Evolutionary conservation across 495 filamentous ascomycete genomes (phyloP), one percentile per base, ranked within the genome.

Genomic region (Aspergillus affinis): DNA sequence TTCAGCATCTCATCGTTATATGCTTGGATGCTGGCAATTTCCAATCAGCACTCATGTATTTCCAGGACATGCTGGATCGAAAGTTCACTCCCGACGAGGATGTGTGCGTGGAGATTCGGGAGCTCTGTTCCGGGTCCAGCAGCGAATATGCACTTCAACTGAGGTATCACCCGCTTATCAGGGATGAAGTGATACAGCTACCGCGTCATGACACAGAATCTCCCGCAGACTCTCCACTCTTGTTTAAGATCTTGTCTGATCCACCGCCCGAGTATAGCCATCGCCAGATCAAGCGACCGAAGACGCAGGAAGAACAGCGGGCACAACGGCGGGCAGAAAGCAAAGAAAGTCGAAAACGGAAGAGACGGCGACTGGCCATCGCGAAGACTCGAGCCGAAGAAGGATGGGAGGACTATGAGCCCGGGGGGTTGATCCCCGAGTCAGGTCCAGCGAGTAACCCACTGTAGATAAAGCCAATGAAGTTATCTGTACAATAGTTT

Each of bases 1-100:
- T 90, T 64, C 88, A 93, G 62, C 74, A 81, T 27, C 67, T 95
- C 18, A 83, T 93, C 45, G 71, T 88, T 19, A 81, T 88, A 59
- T 90, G 88, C 65, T 62, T 88, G 17, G 67, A 75, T 17, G 75
- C 72, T 2, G 69, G 68, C 3, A 78, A 78, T 47, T 74, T 68
- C 62, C 55, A 66, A 47, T 77, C 78, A 4, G 76, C 69, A 3
- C 73, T 68, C 58, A 70, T 73, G 67, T 80, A 80, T 58, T 68
- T 75, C 49, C 57, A 71, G 41, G 76, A 80, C 57, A 59, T 79
- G 36, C 32, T 65, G 10, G 66, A 70, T 29, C 72, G 73, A 18
- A 67, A 67, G 0, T 65, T 61, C 20, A 23, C 23, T 2, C 56
- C 70, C 44, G 65, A 65, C 32, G 54, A 65, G n/a, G 63, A 69